A percentile compares a stretch with the other conserved stretches of the same genome.
Conservation (phyloP, 2,329 filamentous ascomycete genomes). For the Exophiala sp. region DNA sequence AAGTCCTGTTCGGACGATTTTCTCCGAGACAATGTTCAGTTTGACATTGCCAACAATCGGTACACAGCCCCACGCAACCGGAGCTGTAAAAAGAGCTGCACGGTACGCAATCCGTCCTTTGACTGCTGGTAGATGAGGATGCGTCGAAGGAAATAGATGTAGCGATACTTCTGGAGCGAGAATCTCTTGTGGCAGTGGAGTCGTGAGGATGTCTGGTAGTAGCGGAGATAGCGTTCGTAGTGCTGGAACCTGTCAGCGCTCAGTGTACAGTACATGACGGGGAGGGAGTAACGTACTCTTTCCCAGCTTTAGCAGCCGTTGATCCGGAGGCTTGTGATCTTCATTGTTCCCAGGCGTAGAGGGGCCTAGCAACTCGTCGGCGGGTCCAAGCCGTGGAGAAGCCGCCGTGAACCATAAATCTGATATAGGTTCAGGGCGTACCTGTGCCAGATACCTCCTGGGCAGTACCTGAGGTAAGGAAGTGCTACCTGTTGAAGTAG, state of each 20-base stretch:
- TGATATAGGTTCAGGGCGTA: slow-evolving; percentile 35
- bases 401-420: slow-evolving; percentile 35
- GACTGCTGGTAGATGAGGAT: slow-evolving; percentile 75
- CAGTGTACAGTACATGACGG: slow-evolving; percentile 1
- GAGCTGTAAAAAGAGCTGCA: slow-evolving; percentile 91
- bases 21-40: slow-evolving; percentile 82
- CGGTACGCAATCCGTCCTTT: slow-evolving; percentile 86
- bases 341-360: slow-evolving; percentile 21
- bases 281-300: slow-evolving; percentile 47
- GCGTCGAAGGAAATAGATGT: slow-evolving; percentile 61
- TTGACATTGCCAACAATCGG: slow-evolving; percentile 87
- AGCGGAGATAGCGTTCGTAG: slow-evolving; percentile 60
- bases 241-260: slow-evolving; percentile 39
- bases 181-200: slow-evolving; percentile 59
- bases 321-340: slow-evolving; percentile 51
- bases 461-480: slow-evolving; percentile 21
- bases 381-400: slow-evolving; percentile 27
- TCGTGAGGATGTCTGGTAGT: slow-evolving; percentile 58
- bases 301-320: slow-evolving; percentile 60
- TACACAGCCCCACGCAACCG: slow-evolving; percentile 90
- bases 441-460: slow-evolving; percentile 35
- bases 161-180: slow-evolving; percentile 61
- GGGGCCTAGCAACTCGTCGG: slow-evolving; percentile 23
- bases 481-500: slow-evolving; percentile 10
- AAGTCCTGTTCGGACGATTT: slow-evolving; percentile 65